Base-by-base conservation (phyloP, 2,329 filamentous ascomycete genomes). In the Pseudocercospora fuligena region DNA sequence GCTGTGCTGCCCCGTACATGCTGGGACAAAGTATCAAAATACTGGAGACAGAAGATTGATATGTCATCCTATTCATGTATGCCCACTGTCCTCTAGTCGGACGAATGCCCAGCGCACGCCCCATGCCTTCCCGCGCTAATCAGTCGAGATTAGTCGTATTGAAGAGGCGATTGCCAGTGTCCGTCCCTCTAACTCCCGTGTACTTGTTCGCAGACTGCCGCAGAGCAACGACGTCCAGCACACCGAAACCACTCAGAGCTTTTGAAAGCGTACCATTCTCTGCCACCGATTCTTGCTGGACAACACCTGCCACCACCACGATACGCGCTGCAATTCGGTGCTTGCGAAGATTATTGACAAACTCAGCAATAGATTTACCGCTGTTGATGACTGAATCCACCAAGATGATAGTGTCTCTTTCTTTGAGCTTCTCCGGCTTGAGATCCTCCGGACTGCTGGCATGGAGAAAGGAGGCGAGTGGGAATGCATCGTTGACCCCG, bases 351-450 rank as follows among this genome's bases (percentile, higher is more conserved):
- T 78, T 81, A 27, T 79, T 33, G 16, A 87, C 76, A 69, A 87
- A 88, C 1, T 83, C 73, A 1, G 82, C 65, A 5, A 87, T 72
- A 0, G 84, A 82, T 60, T 80, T 81, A 4, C 88, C 86, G 31
- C 72, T 87, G 68, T 90, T 88, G n/a, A 89, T 76, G 0, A 89
- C 86, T 0, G 84, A 87, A 72, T 89, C 88, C 0, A 89, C 86
- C 3, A 90, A 74, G 1, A 90, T 69, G 0, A 89, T 72, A 0
- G 78, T 84, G 14, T 65, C 58, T 53, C 77, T 74, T 1, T 72
- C 76, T 0, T 76, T 7, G 0, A 89, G 11, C 70, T 87, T 82
- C 1, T 81, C 47, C 0, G 31, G 1, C 53, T 76, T 76, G 47
- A 89, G 69, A 40, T 89, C 82, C 0, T 73, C 61, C 0, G 81